Evolutionary conservation across 2,329 filamentous ascomycete species (phyloP), one percentile per base, ranked within the genome.

Genomic region (Cercospora brassicicola): DNA sequence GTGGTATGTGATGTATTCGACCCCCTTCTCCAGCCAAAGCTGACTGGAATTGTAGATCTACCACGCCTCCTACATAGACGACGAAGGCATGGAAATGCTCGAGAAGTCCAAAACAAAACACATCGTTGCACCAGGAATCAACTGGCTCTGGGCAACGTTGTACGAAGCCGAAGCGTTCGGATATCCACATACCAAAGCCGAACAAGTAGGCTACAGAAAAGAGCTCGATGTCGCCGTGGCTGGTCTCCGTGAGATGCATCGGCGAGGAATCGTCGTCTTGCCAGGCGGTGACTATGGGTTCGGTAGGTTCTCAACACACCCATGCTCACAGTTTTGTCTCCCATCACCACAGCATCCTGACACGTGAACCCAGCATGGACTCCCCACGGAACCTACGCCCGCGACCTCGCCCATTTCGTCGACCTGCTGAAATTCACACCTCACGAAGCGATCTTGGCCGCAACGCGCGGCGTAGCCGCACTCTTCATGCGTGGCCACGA

Each of bases 381-480:
- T 0, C 82, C 82, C 0, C 82, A 84, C 53, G 82, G 83, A 7
- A 71, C 82, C 0, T 84, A 84, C 70, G 82, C 83, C 0, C 78
- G 79, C 1, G 83, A 85, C 64, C 67, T 71, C 4, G 67, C 78
- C 42, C 82, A 84, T 65, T 84, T 84, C 59, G 78, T 81, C 13
- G 81, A 82, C 10, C 75, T 82, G 0, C 74, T 84, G 4, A 81
- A 76, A 1, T 84, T 83, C 71, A 83, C 82, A 0, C 76, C 82
- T 0, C 77, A 79, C 55, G 83, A 85, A 64, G 72, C 79, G 4
- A 77, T 84, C 36, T 78, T 84, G 28, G 79, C 82, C 59, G 83
- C 84, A 0, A 86, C 84, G 0, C 76, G 86, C 18, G 85, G 84
- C 68, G 78, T 83, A 1, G 85, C 86, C 3, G 78, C 77, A 64